These are phyloP conservation scores for Lasiodiplodia sp. DNA, from an alignment of 2,329 filamentous ascomycete species.

Conservation along the genomic window DNA sequence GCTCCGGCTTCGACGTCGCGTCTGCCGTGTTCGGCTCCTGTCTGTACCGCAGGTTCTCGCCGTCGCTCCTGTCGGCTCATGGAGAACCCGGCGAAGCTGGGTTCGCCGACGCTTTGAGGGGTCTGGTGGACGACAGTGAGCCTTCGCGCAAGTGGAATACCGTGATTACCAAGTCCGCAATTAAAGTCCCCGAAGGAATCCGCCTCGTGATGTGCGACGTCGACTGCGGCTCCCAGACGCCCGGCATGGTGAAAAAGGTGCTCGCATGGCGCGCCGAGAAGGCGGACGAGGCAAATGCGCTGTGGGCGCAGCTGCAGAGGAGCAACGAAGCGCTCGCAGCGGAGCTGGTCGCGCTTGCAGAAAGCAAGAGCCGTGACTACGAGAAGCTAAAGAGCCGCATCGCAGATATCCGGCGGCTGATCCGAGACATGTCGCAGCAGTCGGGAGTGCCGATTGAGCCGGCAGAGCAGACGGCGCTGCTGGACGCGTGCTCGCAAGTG, in stretches of 20 bases:
- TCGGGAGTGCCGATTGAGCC: conserved; percentile 91
- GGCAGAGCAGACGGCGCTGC: conserved; percentile 78
- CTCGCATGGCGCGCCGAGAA: conserved; percentile 78
- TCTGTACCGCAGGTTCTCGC: conserved; percentile 91
- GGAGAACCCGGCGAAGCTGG: conserved; percentile 69
- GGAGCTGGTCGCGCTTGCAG: conserved; percentile 64
- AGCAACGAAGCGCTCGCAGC: conserved; percentile 75
- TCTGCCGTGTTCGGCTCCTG: conserved; percentile 92
- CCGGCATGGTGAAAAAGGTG: conserved; percentile 94
- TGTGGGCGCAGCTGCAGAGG: conserved; percentile 79
- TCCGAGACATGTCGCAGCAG: conserved; percentile 76
- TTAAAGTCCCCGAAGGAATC: conserved; percentile 75
- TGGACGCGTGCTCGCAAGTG: conserved; percentile 76
- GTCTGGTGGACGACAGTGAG: conserved; percentile 69
- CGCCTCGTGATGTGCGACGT: conserved; percentile 94
- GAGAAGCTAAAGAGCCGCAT: conserved; percentile 61
- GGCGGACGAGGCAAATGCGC: conserved; percentile 65
- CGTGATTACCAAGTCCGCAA: conserved; percentile 72
- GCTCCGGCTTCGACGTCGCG: conserved; percentile 94
- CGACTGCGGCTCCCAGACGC: conserved; percentile 90
- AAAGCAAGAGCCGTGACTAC: conserved; percentile 57
- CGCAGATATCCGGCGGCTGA: conserved; percentile 62
- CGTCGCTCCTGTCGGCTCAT: conserved; percentile 71
- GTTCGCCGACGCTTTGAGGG: conserved; percentile 71
- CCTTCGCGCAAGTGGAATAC: conserved; percentile 73